Percentiles rank a stretch among this genome's conserved stretches.
phyloP scores from a whole-genome alignment of 2,329 filamentous ascomycete genomes.

The Corynespora cassiicola region DNA sequence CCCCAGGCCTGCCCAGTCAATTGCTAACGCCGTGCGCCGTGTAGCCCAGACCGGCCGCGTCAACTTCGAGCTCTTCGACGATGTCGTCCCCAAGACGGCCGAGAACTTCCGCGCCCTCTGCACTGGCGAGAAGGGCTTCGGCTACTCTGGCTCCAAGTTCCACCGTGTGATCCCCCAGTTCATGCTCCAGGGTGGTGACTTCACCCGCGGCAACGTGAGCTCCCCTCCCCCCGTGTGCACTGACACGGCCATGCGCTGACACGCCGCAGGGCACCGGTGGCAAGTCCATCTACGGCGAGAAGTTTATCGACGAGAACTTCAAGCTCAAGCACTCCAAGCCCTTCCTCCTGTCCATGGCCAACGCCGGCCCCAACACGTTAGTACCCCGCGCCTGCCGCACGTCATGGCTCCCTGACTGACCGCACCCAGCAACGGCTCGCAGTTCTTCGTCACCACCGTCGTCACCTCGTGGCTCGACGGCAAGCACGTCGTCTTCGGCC shows the following conservation, averaged over 20 bases:
- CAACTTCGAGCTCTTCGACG: slow-evolving; percentile 87
- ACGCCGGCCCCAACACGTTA: slow-evolving; percentile 91
- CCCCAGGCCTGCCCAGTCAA: slow-evolving; percentile 17
- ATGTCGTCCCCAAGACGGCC: slow-evolving; percentile 85
- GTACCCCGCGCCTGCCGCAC: slow-evolving; percentile 26
- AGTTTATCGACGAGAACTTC: slow-evolving; percentile 96
- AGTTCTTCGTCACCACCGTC: slow-evolving; percentile 76
- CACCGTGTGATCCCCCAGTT: slow-evolving; percentile 92
- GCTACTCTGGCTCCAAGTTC: slow-evolving; percentile 84
- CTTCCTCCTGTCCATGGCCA: slow-evolving; percentile 92
- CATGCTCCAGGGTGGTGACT: slow-evolving; percentile 97
- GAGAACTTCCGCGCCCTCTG: slow-evolving; percentile 86
- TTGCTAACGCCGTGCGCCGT: slow-evolving; percentile 26
- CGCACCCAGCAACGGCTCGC: slow-evolving; percentile 68
- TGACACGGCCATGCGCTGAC: slow-evolving; percentile 22
- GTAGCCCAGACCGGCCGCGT: slow-evolving; percentile 78
- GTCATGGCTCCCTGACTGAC: slow-evolving; percentile 19
- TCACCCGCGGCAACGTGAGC: slow-evolving; percentile 88
- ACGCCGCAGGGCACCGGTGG: slow-evolving; percentile 78
- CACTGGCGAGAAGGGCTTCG: slow-evolving; percentile 80
- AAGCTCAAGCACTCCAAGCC: slow-evolving; percentile 72
- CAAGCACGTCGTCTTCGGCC: slow-evolving; percentile 85
- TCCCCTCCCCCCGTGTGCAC: slow-evolving; percentile 3
- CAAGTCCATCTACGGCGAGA: slow-evolving; percentile 94
- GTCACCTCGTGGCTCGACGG: slow-evolving; percentile 74